Evolutionary conservation across 2,329 filamentous ascomycete genomes (phyloP), one percentile per base, ranked within the genome.

Genomic region (Lasiodiplodia sp.): DNA sequence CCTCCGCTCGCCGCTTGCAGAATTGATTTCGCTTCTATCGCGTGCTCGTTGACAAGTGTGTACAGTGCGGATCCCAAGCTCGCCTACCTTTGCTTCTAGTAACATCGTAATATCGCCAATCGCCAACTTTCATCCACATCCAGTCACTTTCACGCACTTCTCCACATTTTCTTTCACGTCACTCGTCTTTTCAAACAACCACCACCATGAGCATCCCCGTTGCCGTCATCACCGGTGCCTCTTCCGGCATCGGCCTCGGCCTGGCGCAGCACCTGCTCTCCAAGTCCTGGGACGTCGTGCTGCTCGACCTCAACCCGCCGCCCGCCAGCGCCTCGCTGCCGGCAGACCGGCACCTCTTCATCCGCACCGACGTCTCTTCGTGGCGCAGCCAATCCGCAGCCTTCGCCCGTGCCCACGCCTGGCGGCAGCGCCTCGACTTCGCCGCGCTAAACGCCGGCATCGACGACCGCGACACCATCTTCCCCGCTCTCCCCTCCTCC

Each of bases 211-310:
- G 75, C 21, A 76, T 78, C 68, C 79, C 79, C 8, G 79, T 82
- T 40, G 82, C 80, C 7, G 77, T 84, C n/a, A 75, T 84, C 23
- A 84, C 82, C 21, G 83, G 82, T 23, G 82, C 78, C 23, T 80
- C 77, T 56, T 82, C 80, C 65, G 83, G 83, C 68, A 83, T 84
- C 52, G 82, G 82, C 53, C 79, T 83, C 21, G 79, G 78, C 12
- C 73, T 83, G 12, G 80, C 81, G 21, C 79, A 78, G 18, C 80
- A 83, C 68, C 78, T 84, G 23, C 71, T 79, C 66, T 67, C 73
- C 40, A 76, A 78, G 68, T 71, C 73, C 69, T 84, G 79, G 77
- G 72, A 75, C 68, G 81, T 84, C 40, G 77, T 81, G n/a, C 79
- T 84, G 70, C 80, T 79, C 21, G 83, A 85, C 69, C 70, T 84